Base-by-base conservation (phyloP, 1,139 yeast species). In the Sugiyamaella castrensis region DNA sequence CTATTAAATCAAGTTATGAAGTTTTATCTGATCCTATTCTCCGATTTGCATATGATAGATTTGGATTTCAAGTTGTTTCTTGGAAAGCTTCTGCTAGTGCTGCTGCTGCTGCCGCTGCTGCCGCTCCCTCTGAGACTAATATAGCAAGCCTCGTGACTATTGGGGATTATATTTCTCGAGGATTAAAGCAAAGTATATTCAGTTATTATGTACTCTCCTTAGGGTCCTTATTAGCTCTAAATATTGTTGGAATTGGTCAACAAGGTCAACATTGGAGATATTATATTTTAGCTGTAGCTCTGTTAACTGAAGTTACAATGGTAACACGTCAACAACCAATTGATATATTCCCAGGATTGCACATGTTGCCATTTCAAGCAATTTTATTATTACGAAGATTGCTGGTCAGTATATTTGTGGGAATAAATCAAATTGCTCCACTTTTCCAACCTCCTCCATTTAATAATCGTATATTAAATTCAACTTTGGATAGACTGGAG, bases 21-120 rank as follows among this genome's bases (percentile, higher is more conserved):
- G 53, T 63, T 16, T 56, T 70, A 29, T 46, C 60, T 8, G 58
- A 58, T 43, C 60, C 60, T 0, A 48, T 52, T 2, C 43, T 51
- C 27, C 52, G 68, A 39, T 66, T 58, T 50, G 65, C 63, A 12
- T 70, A 70, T 50, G 72, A 69, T 45, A 49, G 71, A 15, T 64
- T 68, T 44, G 59, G 59, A 8, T 37, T 32, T 8, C 36, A 38
- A 10, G 51, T 52, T n/a, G 24, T 52, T 8, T 38, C 33, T 3
- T 53, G 57, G 57, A 37, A 43, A 29, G 7, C 19, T 11, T 26
- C 39, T 13, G 39, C 40, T 8, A 5, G 27, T 10, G 26, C 15
- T 19, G 30, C 29, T 27, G 11, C 27, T 11, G 31, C 16, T 16
- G 19, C 34, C 19, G 28, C 19, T 8, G 32, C 19, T 8, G 29